Evolutionary conservation across 192 early-diverging fungal species (phyloP).

Genomic region (Helicostylum pulchrum): DNA sequence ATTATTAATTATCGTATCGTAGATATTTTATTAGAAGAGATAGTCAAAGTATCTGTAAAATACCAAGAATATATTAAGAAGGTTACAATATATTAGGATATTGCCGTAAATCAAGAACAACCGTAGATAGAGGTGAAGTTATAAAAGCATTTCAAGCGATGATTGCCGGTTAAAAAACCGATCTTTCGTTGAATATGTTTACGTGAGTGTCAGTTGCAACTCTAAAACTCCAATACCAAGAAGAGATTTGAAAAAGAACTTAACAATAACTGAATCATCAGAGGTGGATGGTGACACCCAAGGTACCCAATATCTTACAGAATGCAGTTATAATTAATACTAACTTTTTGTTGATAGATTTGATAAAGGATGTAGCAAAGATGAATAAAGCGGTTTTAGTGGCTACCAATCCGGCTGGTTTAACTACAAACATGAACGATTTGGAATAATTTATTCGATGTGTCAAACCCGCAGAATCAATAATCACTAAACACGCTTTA

Average conservation of each 20-base stretch:
- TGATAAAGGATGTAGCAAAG: conserved; percentile 5
- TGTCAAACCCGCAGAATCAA: neutral
- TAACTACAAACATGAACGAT: conserved; percentile 14
- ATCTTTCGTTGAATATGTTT: conserved; percentile 12
- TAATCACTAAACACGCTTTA: conserved; percentile 1
- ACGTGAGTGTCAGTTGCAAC: conserved; percentile 5
- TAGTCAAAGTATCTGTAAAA: no score
- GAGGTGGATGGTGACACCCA: conserved; percentile 5
- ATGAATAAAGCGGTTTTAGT: conserved; percentile 1
- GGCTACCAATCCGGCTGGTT: neutral
- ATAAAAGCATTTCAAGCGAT: no score
- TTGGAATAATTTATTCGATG: conserved; percentile 13
- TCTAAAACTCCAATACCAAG: conserved; percentile 1
- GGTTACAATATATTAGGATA: no score
- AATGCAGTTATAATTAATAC: conserved; percentile 10
- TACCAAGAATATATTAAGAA: no score
- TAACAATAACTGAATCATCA: conserved; percentile 6
- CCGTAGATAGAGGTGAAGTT: no score
- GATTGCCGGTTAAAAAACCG: conserved; percentile 1
- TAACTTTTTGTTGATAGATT: conserved; percentile 19
- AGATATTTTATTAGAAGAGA: no score
- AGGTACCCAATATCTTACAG: conserved; percentile 17
- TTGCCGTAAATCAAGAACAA: no score
- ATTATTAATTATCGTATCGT: no score
- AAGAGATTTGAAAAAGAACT: conserved; percentile 16